Base-by-base conservation (phyloP, 1,284 basidiomycete genomes). In the Microstroma glucosiphilum region DNA sequence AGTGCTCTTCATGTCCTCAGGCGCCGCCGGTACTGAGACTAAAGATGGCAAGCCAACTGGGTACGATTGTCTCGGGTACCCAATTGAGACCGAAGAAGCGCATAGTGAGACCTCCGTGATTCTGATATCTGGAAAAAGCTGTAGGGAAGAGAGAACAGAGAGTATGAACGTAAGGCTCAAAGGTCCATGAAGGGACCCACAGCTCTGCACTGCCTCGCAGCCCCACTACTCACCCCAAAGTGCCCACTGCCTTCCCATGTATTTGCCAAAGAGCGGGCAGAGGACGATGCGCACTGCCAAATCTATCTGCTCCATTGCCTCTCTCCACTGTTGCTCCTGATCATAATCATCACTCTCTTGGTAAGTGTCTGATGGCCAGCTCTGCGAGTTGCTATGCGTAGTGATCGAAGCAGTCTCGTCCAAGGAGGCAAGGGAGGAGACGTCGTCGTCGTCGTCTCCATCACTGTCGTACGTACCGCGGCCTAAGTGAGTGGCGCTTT, bases 181-280 rank as follows among this genome's bases (percentile, higher is more conserved):
- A n/a, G n/a, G n/a, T n/a, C n/a, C n/a, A n/a, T n/a, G n/a, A n/a
- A n/a, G n/a, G n/a, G n/a, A n/a, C n/a, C n/a, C n/a, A n/a, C n/a
- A n/a, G n/a, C n/a, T n/a, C n/a, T n/a, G n/a, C n/a, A n/a, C n/a
- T n/a, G n/a, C n/a, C n/a, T n/a, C 43, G 3, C 21, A 17, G 43
- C 43, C 43, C 43, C 15, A 48, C 41, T 51, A 51, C 51, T 54
- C 51, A 54, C 51, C 51, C 51, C 51, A 54, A 7, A 23, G 26
- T 8, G 51, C 51, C 51, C 51, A 54, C 51, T 26, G 15, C 15
- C 51, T 54, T 15, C 51, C 51, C 15, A 54, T 15, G 21, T 25
- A 54, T 25, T 54, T 54, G 21, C 51, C 51, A 19, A 54, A 19
- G 21, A 54, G 51, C 17, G 51, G 51, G 21, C 51, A 54, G 21